Evolutionary conservation across 371 early-diverging fungal species (phyloP), one percentile per base, ranked within the genome.

Genomic region (Mortierella sp.): DNA sequence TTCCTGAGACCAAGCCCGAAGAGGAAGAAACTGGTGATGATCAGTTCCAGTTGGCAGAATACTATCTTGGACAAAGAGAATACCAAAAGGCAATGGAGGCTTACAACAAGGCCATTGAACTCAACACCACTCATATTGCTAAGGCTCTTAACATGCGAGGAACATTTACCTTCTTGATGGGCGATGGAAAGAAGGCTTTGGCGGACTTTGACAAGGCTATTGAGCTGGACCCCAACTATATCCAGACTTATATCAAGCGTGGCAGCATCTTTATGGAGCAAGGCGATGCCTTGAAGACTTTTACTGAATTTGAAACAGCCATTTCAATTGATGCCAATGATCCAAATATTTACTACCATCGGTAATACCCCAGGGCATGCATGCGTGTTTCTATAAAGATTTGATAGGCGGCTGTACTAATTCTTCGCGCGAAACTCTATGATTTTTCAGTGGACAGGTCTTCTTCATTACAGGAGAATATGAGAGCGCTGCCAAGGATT

Each of bases 261-360:
- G 97, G 96, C 35, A 94, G 94, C 59, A 87, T 96, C 70, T 95
- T 88, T 75, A 96, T 96, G 89, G 98, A 98, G 81, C 90, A 88
- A 86, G 88, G 88, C 45, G 91, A 95, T 64, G 79, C 91, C 4
- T 89, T 87, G 40, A 75, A 84, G 40, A 90, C 95, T 6, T 84
- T 91, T 51, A 85, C 88, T 63, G 90, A 93, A 75, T 95, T 95
- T 76, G 89, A 93, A 11, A 87, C 88, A 11, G 96, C 96, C 18
- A 86, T 90, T 65, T 85, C 84, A 8, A 85, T 93, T 40, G 87
- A 93, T 69, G 79, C 93, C 10, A 88, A 81, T 22, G 90, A 95
- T 66, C 91, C 95, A 57, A 95, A 96, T 80, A 87, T 94, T 43
- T 96, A 92, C 80, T 96, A 96, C 80, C 95, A 96, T 84, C 87